Evolutionary conservation across 179 eudicot species (phyloP).

Genomic region (Vitellaria paradoxa): DNA sequence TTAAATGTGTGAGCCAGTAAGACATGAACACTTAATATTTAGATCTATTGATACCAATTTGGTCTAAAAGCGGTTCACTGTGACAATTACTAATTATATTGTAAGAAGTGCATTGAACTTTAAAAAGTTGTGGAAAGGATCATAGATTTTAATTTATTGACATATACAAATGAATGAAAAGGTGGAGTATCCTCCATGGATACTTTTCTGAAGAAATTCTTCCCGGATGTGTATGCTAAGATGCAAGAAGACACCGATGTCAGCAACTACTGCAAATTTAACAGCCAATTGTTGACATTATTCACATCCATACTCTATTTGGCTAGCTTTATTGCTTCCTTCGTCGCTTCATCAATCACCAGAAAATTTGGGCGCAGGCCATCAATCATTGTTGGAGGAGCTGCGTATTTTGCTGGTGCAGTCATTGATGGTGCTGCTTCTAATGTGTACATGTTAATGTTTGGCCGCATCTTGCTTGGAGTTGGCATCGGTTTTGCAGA

Average conservation of each 20-base stretch:
- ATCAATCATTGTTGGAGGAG: conserved; percentile 34
- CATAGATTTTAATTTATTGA: background rate
- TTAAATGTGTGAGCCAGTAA: background rate
- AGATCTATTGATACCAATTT: too few species aligned
- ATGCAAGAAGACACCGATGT: conserved; percentile 28
- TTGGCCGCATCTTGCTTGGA: conserved; percentile 40
- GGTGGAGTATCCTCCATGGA: conserved; percentile 54
- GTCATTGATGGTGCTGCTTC: conserved; percentile 36
- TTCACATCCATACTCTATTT: conserved; percentile 46
- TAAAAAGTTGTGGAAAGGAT: background rate
- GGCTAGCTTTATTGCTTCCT: conserved; percentile 41
- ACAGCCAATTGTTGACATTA: conserved; percentile 36
- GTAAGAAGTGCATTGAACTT: too few species aligned
- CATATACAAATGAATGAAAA: conserved; percentile 6
- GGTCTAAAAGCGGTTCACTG: background rate
- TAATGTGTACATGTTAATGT: conserved; percentile 36
- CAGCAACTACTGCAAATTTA: conserved; percentile 49
- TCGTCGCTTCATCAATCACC: conserved; percentile 34
- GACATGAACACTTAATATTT: too few species aligned
- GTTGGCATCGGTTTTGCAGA: conserved; percentile 42
- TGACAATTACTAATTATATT: too few species aligned
- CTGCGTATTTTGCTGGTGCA: conserved; percentile 33
- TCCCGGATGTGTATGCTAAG: conserved; percentile 33
- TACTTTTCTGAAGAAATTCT: conserved; percentile 40
- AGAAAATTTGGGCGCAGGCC: conserved; percentile 37